Evolutionary conservation across 768 basidiomycete species (phyloP).

Genomic region (Rhodotorula paludigena): DNA sequence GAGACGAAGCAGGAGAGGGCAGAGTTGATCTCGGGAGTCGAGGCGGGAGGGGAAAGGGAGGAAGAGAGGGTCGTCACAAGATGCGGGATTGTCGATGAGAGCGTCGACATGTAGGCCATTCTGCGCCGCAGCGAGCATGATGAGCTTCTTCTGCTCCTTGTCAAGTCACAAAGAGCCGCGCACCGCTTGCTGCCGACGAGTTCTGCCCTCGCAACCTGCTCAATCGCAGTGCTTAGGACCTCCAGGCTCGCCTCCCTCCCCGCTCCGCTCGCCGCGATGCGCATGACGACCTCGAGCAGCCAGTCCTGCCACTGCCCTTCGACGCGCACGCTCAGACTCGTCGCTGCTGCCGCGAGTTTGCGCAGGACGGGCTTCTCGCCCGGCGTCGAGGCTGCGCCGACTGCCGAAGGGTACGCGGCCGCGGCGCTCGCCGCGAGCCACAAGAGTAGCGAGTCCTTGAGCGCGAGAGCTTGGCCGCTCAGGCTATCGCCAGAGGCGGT

Average conservation of each 20-base stretch:
- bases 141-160: not conserved
- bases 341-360: slow-evolving; percentile 13
- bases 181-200: slow-evolving; percentile 38
- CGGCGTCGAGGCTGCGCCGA: too few relatives aligned
- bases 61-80: slow-evolving; percentile 34
- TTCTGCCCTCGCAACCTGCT: slow-evolving; percentile 40
- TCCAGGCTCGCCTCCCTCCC: slow-evolving; percentile 33
- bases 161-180: not conserved
- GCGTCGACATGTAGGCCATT: slow-evolving; percentile 34
- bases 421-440: slow-evolving; percentile 22
- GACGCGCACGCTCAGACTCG: slow-evolving; percentile 7
- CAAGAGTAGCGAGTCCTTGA: slow-evolving; percentile 18
- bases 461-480: not conserved
- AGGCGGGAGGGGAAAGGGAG: slow-evolving; percentile 9
- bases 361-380: slow-evolving; percentile 30
- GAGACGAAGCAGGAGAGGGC: slow-evolving; percentile 38
- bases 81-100: slow-evolving; percentile 34
- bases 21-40: slow-evolving; percentile 21
- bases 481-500: not conserved
- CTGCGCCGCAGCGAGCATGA: slow-evolving; percentile 6
- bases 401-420: slow-evolving; percentile 1
- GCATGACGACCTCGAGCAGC: slow-evolving; percentile 26
- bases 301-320: slow-evolving; percentile 25
- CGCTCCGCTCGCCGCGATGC: slow-evolving; percentile 17
- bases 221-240: slow-evolving; percentile 38